These are phyloP conservation scores for Aspergillus conjunctus DNA, from an alignment of 495 filamentous ascomycete genomes.

Conservation along the genomic window DNA sequence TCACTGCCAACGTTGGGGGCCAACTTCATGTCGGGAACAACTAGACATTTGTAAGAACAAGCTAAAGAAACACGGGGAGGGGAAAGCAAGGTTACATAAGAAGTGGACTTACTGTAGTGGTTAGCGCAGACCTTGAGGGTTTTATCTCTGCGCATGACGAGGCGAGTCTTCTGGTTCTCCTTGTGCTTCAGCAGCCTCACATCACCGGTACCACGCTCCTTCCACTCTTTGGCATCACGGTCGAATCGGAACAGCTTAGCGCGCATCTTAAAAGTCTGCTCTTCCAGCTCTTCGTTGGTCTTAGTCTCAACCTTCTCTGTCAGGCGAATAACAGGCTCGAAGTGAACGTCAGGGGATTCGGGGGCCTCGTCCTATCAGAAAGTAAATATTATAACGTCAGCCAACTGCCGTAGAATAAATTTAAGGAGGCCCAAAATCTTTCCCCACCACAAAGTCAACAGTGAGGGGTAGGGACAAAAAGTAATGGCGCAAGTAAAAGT, in stretches of 20 bases:
- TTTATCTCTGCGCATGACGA: conserved; percentile 99
- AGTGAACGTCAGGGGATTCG: conserved; percentile 90
- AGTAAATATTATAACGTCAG: not conserved
- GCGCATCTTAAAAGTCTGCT: conserved; percentile 98
- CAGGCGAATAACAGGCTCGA: conserved; percentile 92
- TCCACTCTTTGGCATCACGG: conserved; percentile 89
- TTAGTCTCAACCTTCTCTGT: conserved; percentile 95
- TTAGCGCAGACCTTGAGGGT: conserved; percentile 99
- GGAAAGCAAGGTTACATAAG: not conserved
- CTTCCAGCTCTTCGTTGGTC: conserved; percentile 98
- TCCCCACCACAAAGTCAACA: not conserved
- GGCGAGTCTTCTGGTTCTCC: conserved; percentile 95
- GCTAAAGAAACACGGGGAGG: not conserved
- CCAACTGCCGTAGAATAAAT: not conserved
- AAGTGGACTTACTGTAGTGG: conserved; percentile 84
- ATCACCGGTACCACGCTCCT: conserved; percentile 97
- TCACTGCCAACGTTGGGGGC: conserved; percentile 96
- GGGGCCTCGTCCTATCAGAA: conserved; percentile 62
- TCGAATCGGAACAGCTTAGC: conserved; percentile 99
- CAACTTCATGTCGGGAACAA: conserved; percentile 98
- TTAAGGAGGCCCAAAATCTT: not conserved
- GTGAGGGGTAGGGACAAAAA: not conserved
- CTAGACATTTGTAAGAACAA: conserved; percentile 48
- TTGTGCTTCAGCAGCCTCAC: conserved; percentile 96
- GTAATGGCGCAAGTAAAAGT: conserved; percentile 2